Base-by-base conservation (phyloP, 2,329 filamentous ascomycete species). In the Stagonosporopsis rhizophila region DNA sequence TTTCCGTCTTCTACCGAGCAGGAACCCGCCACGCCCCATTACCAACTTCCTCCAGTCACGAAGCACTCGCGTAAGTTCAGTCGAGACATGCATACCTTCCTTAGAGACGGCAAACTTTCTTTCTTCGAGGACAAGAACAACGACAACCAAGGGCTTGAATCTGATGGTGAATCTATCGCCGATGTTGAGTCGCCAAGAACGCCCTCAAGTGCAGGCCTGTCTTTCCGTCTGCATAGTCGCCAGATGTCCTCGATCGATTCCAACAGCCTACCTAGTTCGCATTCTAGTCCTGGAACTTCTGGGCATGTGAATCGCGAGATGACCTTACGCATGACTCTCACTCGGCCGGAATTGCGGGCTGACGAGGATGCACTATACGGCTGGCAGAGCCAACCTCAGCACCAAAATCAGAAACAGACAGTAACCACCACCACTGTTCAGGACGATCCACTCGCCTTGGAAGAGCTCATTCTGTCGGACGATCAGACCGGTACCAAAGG, bases 321-420 rank as follows among this genome's bases (percentile, higher is more conserved):
- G 93, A 98, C 95, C 2, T 79, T 98, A 44, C 90, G 93, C 44
- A 96, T 98, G 92, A 98, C 94, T 0, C 83, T 98, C 51, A 98
- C 95, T 3, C 83, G 93, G 42, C 91, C 92, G 0, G 94, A 98
- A 72, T 82, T 98, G 44, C 87, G 92, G 38, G 88, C 88, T 4
- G 82, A 88, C 60, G 89, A 94, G 59, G 86, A 89, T 11, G 82
- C 88, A 58, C 82, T 91, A 15, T 91, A 92, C 67, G 87, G 87
- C 38, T 90, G 87, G 86, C 85, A 89, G 67, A 37, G 41, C 15
- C 41, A 44, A 27, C 14, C 32, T 3, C 44, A 52, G 19, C 41
- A 52, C 15, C 49, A 45, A 25, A n/a, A 48, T 15, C 19, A 22
- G 8, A 56, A 35, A 25, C n/a, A 27, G 19, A 56, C 46, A 11